Percentiles rank a stretch among this genome's conserved stretches.
These are phyloP conservation scores for Geotrichum siamense DNA, from an alignment of 1,139 yeast species.

Conservation along the genomic window DNA sequence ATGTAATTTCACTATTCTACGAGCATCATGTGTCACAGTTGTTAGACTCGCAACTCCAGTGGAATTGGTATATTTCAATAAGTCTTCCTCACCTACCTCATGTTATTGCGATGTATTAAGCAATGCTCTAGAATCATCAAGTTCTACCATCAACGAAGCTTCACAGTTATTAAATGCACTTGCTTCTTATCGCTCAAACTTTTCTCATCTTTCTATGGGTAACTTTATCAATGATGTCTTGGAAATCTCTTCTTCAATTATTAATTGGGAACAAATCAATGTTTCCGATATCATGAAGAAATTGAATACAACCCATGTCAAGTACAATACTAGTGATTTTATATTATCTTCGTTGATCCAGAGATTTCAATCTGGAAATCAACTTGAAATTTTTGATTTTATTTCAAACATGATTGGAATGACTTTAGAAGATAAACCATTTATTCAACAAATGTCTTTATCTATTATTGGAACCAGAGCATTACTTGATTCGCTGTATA, in stretches of 20 bases:
- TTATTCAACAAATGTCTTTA: constrained; percentile 15
- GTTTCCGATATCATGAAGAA: constrained; percentile 11
- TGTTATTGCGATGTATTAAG: background rate
- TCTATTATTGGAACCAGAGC: constrained; percentile 22
- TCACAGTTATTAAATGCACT: background rate
- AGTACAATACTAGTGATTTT: constrained; percentile 1
- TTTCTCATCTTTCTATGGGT: constrained; percentile 13
- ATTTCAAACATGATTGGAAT: constrained; percentile 4
- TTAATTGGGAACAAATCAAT: too few relatives aligned
- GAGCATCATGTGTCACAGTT: constrained; percentile 23
- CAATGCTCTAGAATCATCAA: background rate
- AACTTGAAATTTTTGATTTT: constrained; percentile 10
- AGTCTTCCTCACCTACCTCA: constrained; percentile 21
- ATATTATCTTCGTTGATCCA: constrained; percentile 4
- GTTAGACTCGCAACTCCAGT: constrained; percentile 23
- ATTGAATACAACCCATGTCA: constrained; percentile 6
- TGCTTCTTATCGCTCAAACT: constrained; percentile 10
- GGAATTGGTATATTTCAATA: constrained; percentile 25
- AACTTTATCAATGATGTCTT: constrained; percentile 9
- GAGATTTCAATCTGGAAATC: too few relatives aligned
- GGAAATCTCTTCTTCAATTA: constrained; percentile 14
- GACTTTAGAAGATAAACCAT: background rate
- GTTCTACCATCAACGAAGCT: background rate
- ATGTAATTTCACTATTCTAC: constrained; percentile 20
- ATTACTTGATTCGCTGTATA: constrained; percentile 20